Percentiles rank a stretch among this genome's conserved stretches.
Evolutionary conservation across 768 basidiomycete genomes (phyloP).

Genomic region (Russula ochroleuca): DNA sequence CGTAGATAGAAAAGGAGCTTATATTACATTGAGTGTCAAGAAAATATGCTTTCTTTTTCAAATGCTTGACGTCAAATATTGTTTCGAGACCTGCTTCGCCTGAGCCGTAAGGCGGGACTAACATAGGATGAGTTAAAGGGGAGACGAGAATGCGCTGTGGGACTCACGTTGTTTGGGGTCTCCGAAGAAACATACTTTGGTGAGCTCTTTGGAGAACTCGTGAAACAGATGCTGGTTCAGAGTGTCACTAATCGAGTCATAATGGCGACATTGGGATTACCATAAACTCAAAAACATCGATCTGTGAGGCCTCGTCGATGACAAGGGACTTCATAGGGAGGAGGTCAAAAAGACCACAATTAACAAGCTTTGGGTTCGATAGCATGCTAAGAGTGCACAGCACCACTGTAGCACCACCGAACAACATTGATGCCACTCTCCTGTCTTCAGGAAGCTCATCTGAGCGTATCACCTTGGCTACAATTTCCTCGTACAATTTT

Average conservation of each 20-base stretch:
- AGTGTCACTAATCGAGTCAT: not conserved
- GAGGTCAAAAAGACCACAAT: slow-evolving; percentile 35
- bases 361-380: slow-evolving; percentile 42
- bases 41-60: slow-evolving; percentile 37
- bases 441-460: slow-evolving; percentile 38
- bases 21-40: slow-evolving; percentile 46
- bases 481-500: slow-evolving; percentile 41
- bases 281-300: slow-evolving; percentile 46
- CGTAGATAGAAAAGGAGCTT: not conserved
- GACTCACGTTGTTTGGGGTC: slow-evolving; percentile 50
- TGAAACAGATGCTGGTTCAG: slow-evolving; percentile 43
- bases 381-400: slow-evolving; percentile 51
- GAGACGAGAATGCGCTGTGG: not conserved
- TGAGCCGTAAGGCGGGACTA: slow-evolving; percentile 52
- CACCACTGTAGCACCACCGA: slow-evolving; percentile 37
- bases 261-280: slow-evolving; percentile 30
- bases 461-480: slow-evolving; percentile 38
- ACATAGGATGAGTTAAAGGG: not conserved
- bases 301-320: slow-evolving; percentile 56
- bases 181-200: slow-evolving; percentile 50
- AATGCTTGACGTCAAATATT: slow-evolving; percentile 46
- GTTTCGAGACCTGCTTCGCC: slow-evolving; percentile 41
- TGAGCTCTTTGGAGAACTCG: slow-evolving; percentile 37
- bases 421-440: slow-evolving; percentile 29
- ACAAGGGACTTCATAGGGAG: slow-evolving; percentile 46